phyloP scores from a whole-genome alignment of 2,329 filamentous ascomycete genomes.

The Penicillium italicum region DNA sequence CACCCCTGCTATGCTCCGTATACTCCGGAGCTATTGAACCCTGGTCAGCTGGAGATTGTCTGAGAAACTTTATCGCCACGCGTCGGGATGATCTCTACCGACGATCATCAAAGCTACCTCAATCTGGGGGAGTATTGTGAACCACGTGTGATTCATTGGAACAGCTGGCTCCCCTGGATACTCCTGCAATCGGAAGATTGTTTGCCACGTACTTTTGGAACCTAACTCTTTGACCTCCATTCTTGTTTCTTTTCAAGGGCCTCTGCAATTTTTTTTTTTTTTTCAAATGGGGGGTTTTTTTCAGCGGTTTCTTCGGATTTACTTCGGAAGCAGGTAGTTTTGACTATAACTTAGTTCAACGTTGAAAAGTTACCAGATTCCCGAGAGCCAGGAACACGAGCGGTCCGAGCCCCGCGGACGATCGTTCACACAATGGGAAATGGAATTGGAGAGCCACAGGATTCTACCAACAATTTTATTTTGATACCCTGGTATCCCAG shows the following conservation, averaged over 20 bases:
- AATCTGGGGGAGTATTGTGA: not conserved
- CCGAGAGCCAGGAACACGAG: slow-evolving; percentile 15
- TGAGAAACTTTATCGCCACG: slow-evolving; percentile 10
- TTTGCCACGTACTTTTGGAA: slow-evolving; percentile 4
- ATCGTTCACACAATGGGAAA: slow-evolving; percentile 8
- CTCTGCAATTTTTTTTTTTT: too few relatives aligned
- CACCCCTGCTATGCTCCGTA: not conserved
- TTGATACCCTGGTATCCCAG: not conserved
- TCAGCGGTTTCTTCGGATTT: not conserved
- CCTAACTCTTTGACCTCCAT: not conserved
- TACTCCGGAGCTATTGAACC: not conserved
- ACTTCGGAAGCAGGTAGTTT: not conserved
- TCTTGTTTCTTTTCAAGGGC: not conserved
- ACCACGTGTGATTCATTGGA: not conserved
- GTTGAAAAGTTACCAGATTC: not conserved
- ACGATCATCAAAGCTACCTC: not conserved
- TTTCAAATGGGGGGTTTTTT: not conserved
- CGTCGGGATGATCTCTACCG: slow-evolving; percentile 5
- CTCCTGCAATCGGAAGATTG: not conserved
- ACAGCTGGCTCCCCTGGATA: not conserved
- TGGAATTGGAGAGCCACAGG: not conserved
- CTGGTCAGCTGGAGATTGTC: not conserved
- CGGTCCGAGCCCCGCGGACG: slow-evolving; percentile 10
- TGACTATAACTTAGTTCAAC: not conserved
- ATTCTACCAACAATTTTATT: not conserved